Evolutionary conservation across 2,329 filamentous ascomycete species (phyloP).

Genomic region (Hypoxylon sp.): DNA sequence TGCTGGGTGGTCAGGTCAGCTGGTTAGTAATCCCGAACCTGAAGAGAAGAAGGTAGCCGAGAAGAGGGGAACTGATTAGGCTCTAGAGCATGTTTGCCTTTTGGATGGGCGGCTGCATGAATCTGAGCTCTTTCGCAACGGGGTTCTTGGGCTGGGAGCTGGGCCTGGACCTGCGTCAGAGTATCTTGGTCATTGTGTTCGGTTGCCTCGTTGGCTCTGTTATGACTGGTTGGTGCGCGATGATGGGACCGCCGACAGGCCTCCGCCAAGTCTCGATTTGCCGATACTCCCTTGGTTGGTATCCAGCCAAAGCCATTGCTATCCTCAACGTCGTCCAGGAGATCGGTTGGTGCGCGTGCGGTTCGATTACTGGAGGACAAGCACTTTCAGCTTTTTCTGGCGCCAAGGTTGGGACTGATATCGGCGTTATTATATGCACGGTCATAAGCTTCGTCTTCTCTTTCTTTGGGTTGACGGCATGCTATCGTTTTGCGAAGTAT

Average conservation of each 20-base stretch:
- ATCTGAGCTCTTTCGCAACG: constrained; percentile 62
- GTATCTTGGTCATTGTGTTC: constrained; percentile 61
- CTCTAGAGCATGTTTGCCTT: constrained; percentile 62
- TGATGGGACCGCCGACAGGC: constrained; percentile 62
- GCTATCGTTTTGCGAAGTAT: constrained; percentile 63
- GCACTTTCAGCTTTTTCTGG: constrained; percentile 60
- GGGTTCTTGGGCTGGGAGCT: constrained; percentile 64
- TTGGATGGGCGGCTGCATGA: constrained; percentile 65
- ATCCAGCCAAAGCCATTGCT: constrained; percentile 62
- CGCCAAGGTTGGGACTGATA: constrained; percentile 58
- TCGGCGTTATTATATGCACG: constrained; percentile 65
- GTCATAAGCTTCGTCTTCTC: constrained; percentile 64
- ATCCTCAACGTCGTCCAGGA: constrained; percentile 63
- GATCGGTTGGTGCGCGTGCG: constrained; percentile 64
- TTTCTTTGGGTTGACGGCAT: constrained; percentile 63
- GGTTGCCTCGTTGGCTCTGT: constrained; percentile 58
- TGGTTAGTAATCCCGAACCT: constrained; percentile 27
- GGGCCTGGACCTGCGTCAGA: constrained; percentile 59
- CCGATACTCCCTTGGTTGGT: constrained; percentile 65
- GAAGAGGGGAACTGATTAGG: background rate
- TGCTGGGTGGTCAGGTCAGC: constrained; percentile 56
- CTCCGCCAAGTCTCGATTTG: constrained; percentile 64
- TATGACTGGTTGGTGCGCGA: constrained; percentile 64
- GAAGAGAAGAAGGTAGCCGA: background rate
- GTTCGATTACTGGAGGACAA: constrained; percentile 64